Evolutionary conservation across 345 rosid species (phyloP), one percentile per base, ranked within the genome.

Genomic region (Anastatica hierochuntica): DNA sequence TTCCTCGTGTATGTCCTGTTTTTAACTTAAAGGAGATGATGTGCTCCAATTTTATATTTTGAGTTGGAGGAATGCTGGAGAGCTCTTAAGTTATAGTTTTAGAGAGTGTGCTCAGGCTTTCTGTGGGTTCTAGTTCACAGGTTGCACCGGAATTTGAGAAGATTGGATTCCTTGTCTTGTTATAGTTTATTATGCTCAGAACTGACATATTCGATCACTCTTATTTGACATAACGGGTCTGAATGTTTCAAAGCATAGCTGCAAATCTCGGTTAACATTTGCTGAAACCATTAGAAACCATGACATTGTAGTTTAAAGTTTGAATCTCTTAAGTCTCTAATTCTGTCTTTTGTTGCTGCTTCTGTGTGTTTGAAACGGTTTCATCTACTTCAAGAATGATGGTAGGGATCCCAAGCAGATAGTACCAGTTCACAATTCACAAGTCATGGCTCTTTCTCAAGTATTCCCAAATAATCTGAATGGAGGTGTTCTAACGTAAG

Each of bases 401-500:
- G 64, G 66, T 50, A 83, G 77, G 77, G 95, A 88, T 44, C 64
- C 68, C 47, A 81, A 77, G 66, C 95, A 83, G 67, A 67, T 77
- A 37, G 67, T 72, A 34, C 63, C 76, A 24, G 74, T 71, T 42
- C 98, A 92, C 77, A 74, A 68, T 75, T 92, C 98, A 61, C 85
- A 79, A 56, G 66, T 65, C 34, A 60, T 66, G 62, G 85, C 95
- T 50, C 83, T 88, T 30, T 77, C 89, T 60, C 90, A 81, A 72
- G 81, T 69, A 60, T 79, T 75, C 67, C 94, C 90, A 10, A 88
- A 75, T 76, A 88, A 80, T 75, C 75, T 69, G 31, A 85, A 74
- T 76, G 97, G 94, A 62, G 59, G 72, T 51, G 10, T 72, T 24
- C 73, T 80, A 41, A 78, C 79, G 98, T 92, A 79, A 85, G 98